Percentiles rank a stretch among this genome's conserved stretches.
Evolutionary conservation across 257 asterid genomes (phyloP).

Genomic region (Henckelia pumila): DNA sequence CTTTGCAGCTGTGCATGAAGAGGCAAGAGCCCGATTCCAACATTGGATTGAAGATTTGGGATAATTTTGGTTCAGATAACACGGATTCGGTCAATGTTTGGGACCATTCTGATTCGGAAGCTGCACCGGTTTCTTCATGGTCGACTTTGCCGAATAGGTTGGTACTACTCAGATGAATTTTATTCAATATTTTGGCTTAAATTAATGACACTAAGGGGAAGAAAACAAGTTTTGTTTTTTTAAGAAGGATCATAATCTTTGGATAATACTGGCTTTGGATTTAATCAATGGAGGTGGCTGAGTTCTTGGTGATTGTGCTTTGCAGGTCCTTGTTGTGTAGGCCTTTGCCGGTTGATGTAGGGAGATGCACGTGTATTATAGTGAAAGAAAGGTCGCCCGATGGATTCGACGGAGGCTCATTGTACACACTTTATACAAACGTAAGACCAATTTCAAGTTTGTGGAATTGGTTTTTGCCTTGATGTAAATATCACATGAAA

Average conservation of each 20-base stretch:
- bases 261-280: too few relatives aligned
- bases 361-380: conserved; percentile 84
- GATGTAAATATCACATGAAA: background rate
- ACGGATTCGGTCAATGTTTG: conserved; percentile 55
- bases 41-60: conserved; percentile 46
- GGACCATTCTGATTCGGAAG: conserved; percentile 87
- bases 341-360: conserved; percentile 88
- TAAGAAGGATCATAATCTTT: too few relatives aligned
- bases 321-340: conserved; percentile 75
- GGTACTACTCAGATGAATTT: background rate
- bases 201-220: background rate
- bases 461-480: background rate
- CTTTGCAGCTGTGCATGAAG: conserved; percentile 66
- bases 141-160: conserved; percentile 82
- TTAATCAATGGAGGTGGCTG: too few relatives aligned
- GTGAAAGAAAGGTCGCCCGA: conserved; percentile 72
- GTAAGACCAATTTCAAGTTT: conserved; percentile 37
- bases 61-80: conserved; percentile 38
- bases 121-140: conserved; percentile 96
- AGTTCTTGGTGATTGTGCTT: background rate
- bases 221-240: background rate
- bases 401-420: conserved; percentile 52
- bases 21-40: conserved; percentile 57
- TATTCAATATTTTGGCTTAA: background rate
- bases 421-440: conserved; percentile 80